Base-by-base conservation (phyloP, 2,329 filamentous ascomycete species). In the Alternaria burnsii region DNA sequence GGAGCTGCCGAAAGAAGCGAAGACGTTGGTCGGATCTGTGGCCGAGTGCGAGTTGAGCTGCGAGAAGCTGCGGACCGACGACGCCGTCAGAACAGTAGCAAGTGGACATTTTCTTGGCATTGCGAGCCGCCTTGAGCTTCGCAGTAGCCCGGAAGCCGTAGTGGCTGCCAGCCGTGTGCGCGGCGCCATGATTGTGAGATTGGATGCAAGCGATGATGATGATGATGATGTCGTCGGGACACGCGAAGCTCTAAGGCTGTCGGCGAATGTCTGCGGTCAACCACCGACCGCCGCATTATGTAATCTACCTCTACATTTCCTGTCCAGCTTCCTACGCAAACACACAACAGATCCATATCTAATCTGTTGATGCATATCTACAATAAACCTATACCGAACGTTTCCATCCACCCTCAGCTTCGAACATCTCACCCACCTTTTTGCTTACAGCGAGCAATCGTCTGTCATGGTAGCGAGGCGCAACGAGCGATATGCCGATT, bases 401-500 rank as follows among this genome's bases (percentile, higher is more conserved):
- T 34, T 66, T 63, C 73, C 75, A 76, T 9, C 75, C 71, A 16
- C 74, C 75, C 50, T 76, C 68, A 7, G 47, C 50, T 52, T 75
- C 73, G 43, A 76, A 76, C 1, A 76, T 56, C 36, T 65, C 66
- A 1, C 73, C 73, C 5, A 77, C 67, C 32, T 72, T 67, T 32
- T 60, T 70, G 34, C 66, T 59, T 3, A 77, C 74, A 18, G 65
- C 58, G n/a, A 77, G 60, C 32, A 77, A 48, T 47, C 69, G 62
- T 54, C 72, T 67, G 36, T 78, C 71, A 44, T 67, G 64, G 59
- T 76, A 76, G 28, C 75, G 57, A 1, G 82, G 77, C 0, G 79
- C 80, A 0, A 87, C 82, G 1, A 87, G 68, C 0, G 84, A 86
- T 20, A 88, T 66, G 0, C 89, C 88, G 38, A 91, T 82, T 0